phyloP scores from a whole-genome alignment of 768 basidiomycete genomes.

The Collybiopsis confluens region DNA sequence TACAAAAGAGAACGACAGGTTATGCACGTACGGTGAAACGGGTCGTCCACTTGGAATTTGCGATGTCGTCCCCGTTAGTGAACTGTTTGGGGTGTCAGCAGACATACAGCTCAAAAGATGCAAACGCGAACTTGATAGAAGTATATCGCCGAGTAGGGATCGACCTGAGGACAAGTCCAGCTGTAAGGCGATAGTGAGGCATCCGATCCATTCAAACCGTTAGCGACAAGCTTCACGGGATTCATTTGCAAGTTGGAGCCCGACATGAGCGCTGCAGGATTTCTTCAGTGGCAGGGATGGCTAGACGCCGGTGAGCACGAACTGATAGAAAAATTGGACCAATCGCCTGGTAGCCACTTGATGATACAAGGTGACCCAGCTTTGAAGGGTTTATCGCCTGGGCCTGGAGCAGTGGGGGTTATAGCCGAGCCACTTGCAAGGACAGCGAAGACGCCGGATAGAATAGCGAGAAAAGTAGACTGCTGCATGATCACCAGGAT shows the following conservation, averaged over 20 bases:
- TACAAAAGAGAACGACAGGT: too few relatives aligned
- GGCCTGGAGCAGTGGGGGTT: constrained; percentile 32
- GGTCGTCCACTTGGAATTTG: constrained; percentile 29
- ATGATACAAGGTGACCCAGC: constrained; percentile 30
- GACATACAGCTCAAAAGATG: neutral
- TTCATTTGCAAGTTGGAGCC: constrained; percentile 34
- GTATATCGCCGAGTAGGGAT: constrained; percentile 33
- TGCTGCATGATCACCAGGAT: constrained; percentile 8
- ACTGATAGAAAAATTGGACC: constrained; percentile 36
- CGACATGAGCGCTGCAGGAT: constrained; percentile 30
- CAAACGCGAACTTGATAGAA: constrained; percentile 30
- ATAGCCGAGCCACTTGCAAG: constrained; percentile 16
- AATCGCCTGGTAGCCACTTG: constrained; percentile 27
- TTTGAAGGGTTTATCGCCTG: constrained; percentile 28
- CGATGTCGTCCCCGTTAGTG: constrained; percentile 20
- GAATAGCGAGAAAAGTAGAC: constrained; percentile 4
- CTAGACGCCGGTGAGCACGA: constrained; percentile 4
- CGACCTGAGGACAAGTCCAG: constrained; percentile 34
- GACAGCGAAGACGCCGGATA: constrained; percentile 5
- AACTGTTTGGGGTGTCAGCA: constrained; percentile 17
- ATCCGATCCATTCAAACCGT: constrained; percentile 26
- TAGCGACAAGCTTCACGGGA: constrained; percentile 23
- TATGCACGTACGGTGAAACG: constrained; percentile 25
- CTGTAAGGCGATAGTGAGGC: constrained; percentile 22
- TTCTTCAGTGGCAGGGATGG: neutral